Evolutionary conservation across 179 eudicot genomes (phyloP).

Genomic region (Vitellaria paradoxa): DNA sequence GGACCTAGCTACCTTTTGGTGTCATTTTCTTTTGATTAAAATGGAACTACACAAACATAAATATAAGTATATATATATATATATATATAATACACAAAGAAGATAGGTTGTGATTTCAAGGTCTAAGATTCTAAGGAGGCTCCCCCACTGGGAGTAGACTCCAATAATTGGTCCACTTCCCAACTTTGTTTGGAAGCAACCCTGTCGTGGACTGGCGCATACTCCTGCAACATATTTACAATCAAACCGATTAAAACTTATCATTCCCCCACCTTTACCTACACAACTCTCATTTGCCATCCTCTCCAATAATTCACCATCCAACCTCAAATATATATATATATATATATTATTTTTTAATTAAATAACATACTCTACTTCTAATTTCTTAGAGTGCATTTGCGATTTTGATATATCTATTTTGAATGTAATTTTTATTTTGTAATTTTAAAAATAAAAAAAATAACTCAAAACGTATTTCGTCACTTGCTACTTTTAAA

Average conservation of each 20-base stretch:
- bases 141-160: conserved; percentile 31
- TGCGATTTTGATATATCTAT: no score
- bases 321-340: conserved; percentile 2
- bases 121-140: conserved; percentile 19
- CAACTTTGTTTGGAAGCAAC: conserved; percentile 44
- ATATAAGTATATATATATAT: conserved; percentile 11
- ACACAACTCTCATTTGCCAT: conserved; percentile 9
- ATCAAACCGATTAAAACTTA: background rate
- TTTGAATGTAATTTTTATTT: no score
- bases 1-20: conserved; percentile 10
- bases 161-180: conserved; percentile 40
- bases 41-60: conserved; percentile 21
- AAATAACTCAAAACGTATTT: no score
- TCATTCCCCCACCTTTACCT: conserved; percentile 6
- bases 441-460: no score
- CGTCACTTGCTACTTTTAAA: no score
- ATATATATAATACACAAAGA: background rate
- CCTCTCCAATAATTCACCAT: conserved; percentile 25
- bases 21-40: conserved; percentile 24
- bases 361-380: background rate
- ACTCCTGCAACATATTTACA: conserved; percentile 38
- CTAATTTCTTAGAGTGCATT: no score
- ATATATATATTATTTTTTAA: background rate
- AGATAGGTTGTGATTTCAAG: conserved; percentile 12
- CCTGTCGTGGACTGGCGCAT: conserved; percentile 37